Conservation (phyloP, 164 flowering plant genomes). For the Piper longum region DNA sequence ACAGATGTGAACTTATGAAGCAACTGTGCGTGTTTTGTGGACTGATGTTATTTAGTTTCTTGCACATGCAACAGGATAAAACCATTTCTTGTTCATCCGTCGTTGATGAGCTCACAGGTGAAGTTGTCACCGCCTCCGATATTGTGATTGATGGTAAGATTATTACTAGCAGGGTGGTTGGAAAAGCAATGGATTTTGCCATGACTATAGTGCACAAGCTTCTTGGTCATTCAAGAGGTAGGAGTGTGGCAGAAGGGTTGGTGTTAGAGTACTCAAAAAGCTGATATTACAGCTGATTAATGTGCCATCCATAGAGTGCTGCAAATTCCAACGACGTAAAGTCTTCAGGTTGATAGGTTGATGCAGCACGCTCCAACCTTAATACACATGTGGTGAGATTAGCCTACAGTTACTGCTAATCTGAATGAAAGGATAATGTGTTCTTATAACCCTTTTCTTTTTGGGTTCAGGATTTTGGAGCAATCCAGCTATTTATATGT, state of each 20-base stretch:
- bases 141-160: constrained; percentile 79
- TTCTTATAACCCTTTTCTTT: too few species aligned
- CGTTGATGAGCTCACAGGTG: constrained; percentile 20
- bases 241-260: constrained; percentile 92
- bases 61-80: constrained; percentile 35
- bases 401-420: too few species aligned
- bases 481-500: too few species aligned
- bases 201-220: constrained; percentile 74
- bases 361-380: too few species aligned
- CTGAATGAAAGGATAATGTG: too few species aligned
- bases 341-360: neutral
- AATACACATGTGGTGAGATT: too few species aligned
- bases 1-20: neutral
- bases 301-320: neutral
- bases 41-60: neutral
- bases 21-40: neutral
- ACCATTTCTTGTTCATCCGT: constrained; percentile 49
- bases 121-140: constrained; percentile 30
- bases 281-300: constrained; percentile 2
- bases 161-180: constrained; percentile 66
- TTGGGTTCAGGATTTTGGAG: too few species aligned
- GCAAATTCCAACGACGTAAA: neutral
- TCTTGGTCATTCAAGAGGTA: constrained; percentile 70
- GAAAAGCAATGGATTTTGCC: constrained; percentile 50
- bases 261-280: constrained; percentile 61